Conservation (phyloP, 108 stramenopile genomes). For the Nitzschia putrida region DNA sequence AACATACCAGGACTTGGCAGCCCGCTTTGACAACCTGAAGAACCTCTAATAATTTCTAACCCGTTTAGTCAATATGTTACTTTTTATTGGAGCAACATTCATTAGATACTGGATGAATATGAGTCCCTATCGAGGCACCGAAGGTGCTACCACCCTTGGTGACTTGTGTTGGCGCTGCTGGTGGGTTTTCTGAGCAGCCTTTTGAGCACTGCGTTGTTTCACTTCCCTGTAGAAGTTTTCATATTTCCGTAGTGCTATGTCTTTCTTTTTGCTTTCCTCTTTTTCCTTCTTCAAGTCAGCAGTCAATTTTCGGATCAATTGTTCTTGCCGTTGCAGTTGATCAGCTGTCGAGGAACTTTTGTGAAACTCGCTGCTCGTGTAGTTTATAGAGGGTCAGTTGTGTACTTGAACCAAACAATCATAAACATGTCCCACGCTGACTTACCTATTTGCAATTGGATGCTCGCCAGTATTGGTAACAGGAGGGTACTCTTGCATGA, state of each 20-base stretch:
- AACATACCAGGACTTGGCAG: conserved; percentile 69
- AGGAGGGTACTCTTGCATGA: conserved; percentile 44
- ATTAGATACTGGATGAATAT: neutral
- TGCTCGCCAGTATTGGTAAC: conserved; percentile 27
- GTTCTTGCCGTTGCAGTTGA: conserved; percentile 69
- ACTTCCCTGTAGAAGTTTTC: conserved; percentile 87
- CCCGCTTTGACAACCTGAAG: conserved; percentile 70
- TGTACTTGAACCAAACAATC: too few relatives aligned
- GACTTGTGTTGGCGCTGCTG: conserved; percentile 33
- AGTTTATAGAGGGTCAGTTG: too few relatives aligned
- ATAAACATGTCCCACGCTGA: neutral
- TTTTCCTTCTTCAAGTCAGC: conserved; percentile 81
- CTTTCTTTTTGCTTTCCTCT: conserved; percentile 84
- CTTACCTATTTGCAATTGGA: conserved; percentile 54
- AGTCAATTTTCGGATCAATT: conserved; percentile 74
- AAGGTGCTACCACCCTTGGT: neutral
- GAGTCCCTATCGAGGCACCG: neutral
- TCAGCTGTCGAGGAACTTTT: conserved; percentile 38
- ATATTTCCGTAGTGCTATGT: conserved; percentile 78
- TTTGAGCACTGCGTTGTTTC: conserved; percentile 83
- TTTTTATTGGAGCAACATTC: too few relatives aligned
- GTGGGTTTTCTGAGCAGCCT: conserved; percentile 58
- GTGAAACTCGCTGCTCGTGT: conserved; percentile 33
- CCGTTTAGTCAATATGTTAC: neutral
- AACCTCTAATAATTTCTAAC: conserved; percentile 23